A percentile compares a stretch with the other conserved stretches of the same genome.
Evolutionary conservation across 2,329 filamentous ascomycete species (phyloP).

Genomic region (Parasarocladium wereldwijsianum): DNA sequence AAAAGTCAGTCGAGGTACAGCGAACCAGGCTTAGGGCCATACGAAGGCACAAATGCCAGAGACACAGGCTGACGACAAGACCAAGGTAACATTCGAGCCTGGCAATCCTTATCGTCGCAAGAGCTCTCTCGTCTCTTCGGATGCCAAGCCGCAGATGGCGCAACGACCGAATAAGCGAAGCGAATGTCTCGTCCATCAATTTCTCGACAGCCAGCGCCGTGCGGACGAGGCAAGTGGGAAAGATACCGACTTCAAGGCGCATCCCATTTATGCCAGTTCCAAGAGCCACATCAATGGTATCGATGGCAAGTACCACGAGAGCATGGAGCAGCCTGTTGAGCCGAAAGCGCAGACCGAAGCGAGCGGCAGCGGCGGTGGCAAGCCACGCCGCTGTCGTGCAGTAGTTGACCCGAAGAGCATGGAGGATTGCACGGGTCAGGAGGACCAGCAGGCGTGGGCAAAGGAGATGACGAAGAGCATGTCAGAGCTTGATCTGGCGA

Average conservation of each 20-base stretch:
- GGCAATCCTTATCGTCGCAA: slow-evolving; percentile 48
- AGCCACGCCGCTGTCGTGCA: no score
- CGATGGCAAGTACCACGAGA: slow-evolving; percentile 1
- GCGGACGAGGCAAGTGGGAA: slow-evolving; percentile 13
- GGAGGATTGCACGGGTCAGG: slow-evolving; percentile 31
- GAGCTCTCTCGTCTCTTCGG: slow-evolving; percentile 44
- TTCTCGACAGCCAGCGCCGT: slow-evolving; percentile 41
- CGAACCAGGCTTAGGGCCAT: neutral
- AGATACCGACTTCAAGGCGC: slow-evolving; percentile 14
- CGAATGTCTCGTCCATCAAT: slow-evolving; percentile 51
- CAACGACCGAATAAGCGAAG: slow-evolving; percentile 19
- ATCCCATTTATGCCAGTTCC: slow-evolving; percentile 12
- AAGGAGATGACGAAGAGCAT: slow-evolving; percentile 27
- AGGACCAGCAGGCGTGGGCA: slow-evolving; percentile 42
- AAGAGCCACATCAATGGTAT: slow-evolving; percentile 7
- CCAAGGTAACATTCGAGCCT: slow-evolving; percentile 47
- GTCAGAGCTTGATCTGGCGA: slow-evolving; percentile 23
- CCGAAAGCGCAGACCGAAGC: slow-evolving; percentile 8
- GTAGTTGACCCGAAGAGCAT: slow-evolving; percentile 25
- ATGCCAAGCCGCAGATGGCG: slow-evolving; percentile 21
- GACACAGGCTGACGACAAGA: slow-evolving; percentile 2
- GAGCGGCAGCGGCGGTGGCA: no score
- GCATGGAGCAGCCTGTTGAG: slow-evolving; percentile 8
- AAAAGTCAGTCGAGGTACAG: slow-evolving; percentile 33
- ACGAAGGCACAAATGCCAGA: neutral